Base-by-base conservation (phyloP, 2,329 filamentous ascomycete species). In the Colletotrichum tofieldiae region DNA sequence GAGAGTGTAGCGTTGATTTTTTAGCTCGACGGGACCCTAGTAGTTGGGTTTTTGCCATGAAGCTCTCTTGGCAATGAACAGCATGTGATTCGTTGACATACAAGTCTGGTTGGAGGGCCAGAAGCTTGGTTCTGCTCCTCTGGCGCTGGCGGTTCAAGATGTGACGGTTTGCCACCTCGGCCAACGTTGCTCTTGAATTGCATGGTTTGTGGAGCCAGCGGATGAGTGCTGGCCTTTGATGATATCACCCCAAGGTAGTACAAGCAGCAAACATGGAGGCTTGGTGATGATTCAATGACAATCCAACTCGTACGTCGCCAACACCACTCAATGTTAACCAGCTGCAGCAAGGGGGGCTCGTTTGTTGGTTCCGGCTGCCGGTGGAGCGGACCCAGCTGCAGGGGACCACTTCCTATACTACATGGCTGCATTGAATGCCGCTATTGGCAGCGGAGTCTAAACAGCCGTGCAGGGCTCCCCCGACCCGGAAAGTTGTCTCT, bases 311-410 rank as follows among this genome's bases (percentile, higher is more conserved):
- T 39, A 4, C 16, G 54, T 39, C n/a, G 32, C 6, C 7, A 16
- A 39, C 20, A 23, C 52, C 23, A 45, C 23, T 47, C 20, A n/a
- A 66, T 37, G 35, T 5, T 23, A 47, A 45, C 8, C 14, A 41
- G 47, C 59, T 68, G 60, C 66, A 65, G 32, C 51, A 56, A 37
- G 66, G 49, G 64, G 39, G 29, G 45, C 45, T 8, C 37, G 11
- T 8, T 7, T 58, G 66, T 56, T 65, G 52, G 43, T 58, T 65
- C 43, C 43, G 6, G 29, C 29, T 32, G 29, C 29, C 61, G 20
- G 60, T 49, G 29, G 29, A 49, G 51, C 59, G 52, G 60, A 18
- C 63, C 59, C 41, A 64, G n/a, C 58, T 47, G 52, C 39, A 43
- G 49, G 59, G 58, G 14, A 39, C 14, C 26, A 14, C 23, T 26